Evolutionary conservation across 2,329 filamentous ascomycete species (phyloP).

Genomic region (Parafenestella ontariensis): DNA sequence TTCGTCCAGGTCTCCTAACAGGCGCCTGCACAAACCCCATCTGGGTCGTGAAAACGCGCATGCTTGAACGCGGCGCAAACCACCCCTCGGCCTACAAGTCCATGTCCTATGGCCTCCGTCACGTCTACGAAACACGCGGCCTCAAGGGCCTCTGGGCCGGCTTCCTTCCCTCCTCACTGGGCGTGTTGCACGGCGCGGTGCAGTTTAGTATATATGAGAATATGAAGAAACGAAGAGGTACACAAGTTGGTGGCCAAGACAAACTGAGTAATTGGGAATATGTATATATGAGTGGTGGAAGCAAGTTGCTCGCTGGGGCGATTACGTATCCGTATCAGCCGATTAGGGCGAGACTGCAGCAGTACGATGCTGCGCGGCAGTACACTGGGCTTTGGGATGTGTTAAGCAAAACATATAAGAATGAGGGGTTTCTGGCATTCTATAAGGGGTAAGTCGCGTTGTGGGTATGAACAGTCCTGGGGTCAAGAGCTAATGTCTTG

Average conservation of each 20-base stretch:
- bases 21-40: conserved; percentile 90
- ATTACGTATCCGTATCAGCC: conserved; percentile 96
- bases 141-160: conserved; percentile 85
- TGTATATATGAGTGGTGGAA: conserved; percentile 77
- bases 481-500: conserved; percentile 9
- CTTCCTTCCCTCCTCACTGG: conserved; percentile 80
- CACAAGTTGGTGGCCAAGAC: conserved; percentile 39
- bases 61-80: conserved; percentile 83
- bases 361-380: conserved; percentile 77
- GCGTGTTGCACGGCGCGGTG: conserved; percentile 89
- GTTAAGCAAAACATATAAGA: conserved; percentile 73
- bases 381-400: conserved; percentile 80
- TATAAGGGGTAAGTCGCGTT: conserved; percentile 73
- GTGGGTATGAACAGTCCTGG: background rate
- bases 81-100: conserved; percentile 80
- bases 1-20: conserved; percentile 70
- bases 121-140: conserved; percentile 76
- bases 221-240: conserved; percentile 67
- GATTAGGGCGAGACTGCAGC: conserved; percentile 85
- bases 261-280: conserved; percentile 76
- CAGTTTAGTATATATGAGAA: conserved; percentile 96
- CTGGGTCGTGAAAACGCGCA: conserved; percentile 98
- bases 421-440: conserved; percentile 83
- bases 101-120: conserved; percentile 72
- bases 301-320: conserved; percentile 88